Conservation (phyloP, 2,329 filamentous ascomycete species). For the Fusarium stilboides region DNA sequence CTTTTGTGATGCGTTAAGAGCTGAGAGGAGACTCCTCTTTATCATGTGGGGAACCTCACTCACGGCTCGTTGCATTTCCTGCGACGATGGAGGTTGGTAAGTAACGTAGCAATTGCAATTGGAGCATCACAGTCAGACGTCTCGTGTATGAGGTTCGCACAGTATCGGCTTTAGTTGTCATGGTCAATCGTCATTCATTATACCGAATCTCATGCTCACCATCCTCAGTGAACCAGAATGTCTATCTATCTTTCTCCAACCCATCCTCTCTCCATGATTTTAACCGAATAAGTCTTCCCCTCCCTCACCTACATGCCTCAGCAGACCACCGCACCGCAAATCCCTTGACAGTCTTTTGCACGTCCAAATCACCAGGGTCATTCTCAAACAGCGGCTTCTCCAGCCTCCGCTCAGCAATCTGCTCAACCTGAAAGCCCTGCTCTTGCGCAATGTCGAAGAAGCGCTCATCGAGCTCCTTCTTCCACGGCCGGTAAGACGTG, state of each 20-base stretch:
- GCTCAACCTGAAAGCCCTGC: constrained; percentile 81
- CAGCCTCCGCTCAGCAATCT: constrained; percentile 85
- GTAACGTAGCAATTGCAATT: constrained; percentile 47
- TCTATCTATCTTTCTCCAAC: constrained; percentile 17
- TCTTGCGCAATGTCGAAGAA: constrained; percentile 86
- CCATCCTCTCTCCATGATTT: constrained; percentile 4
- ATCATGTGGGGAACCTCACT: constrained; percentile 41
- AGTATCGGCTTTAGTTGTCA: constrained; percentile 21
- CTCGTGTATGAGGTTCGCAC: constrained; percentile 9
- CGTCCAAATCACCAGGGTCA: constrained; percentile 85
- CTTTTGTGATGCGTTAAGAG: constrained; percentile 6
- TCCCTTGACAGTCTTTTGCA: constrained; percentile 86
- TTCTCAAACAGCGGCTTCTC: constrained; percentile 91
- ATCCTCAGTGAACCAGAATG: constrained; percentile 1
- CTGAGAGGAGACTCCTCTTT: constrained; percentile 27
- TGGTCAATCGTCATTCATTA: constrained; percentile 43
- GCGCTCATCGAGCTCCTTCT: constrained; percentile 84
- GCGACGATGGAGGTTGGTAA: constrained; percentile 23
- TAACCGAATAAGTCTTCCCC: neutral
- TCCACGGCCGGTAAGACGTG: constrained; percentile 93
- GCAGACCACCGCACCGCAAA: constrained; percentile 79
- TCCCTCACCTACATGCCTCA: constrained; percentile 46
- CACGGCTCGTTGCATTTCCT: constrained; percentile 32
- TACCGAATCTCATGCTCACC: constrained; percentile 12
- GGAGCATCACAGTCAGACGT: constrained; percentile 16